Evolutionary conservation across 768 basidiomycete species (phyloP).

Genomic region (Naganishia vaughanmartiniae): DNA sequence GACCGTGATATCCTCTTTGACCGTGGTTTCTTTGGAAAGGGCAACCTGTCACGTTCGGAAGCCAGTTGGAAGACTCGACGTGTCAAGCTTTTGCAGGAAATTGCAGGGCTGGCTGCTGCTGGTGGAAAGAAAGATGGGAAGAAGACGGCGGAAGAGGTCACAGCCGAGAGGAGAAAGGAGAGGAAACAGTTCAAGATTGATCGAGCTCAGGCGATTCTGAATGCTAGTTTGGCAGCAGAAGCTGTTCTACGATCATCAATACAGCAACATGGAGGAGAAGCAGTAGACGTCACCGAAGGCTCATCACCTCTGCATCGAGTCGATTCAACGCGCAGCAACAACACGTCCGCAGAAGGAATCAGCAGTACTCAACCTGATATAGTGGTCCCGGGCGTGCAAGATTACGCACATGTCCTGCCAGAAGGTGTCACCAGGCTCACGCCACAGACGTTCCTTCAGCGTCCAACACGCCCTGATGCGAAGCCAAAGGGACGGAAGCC

Average conservation of each 20-base stretch:
- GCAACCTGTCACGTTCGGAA: conserved; percentile 88
- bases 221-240: conserved; percentile 60
- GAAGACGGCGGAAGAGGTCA: conserved; percentile 80
- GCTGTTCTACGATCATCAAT: conserved; percentile 39
- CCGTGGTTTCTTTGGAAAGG: conserved; percentile 95
- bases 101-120: conserved; percentile 14
- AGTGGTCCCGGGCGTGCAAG: conserved; percentile 15
- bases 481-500: conserved; percentile 40
- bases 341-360: conserved; percentile 5
- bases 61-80: conserved; percentile 86
- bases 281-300: not conserved
- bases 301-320: conserved; percentile 12
- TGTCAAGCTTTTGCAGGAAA: conserved; percentile 61
- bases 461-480: conserved; percentile 48
- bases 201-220: conserved; percentile 69
- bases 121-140: conserved; percentile 19
- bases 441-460: conserved; percentile 48
- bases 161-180: conserved; percentile 79
- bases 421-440: conserved; percentile 43
- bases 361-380: conserved; percentile 11
- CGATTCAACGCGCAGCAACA: not conserved
- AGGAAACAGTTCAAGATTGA: conserved; percentile 90
- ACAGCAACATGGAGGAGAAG: conserved; percentile 17
- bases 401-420: conserved; percentile 27
- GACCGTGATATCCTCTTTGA: conserved; percentile 76